phyloP scores from a whole-genome alignment of 2,329 filamentous ascomycete species.

The Aspergillus sp. region DNA sequence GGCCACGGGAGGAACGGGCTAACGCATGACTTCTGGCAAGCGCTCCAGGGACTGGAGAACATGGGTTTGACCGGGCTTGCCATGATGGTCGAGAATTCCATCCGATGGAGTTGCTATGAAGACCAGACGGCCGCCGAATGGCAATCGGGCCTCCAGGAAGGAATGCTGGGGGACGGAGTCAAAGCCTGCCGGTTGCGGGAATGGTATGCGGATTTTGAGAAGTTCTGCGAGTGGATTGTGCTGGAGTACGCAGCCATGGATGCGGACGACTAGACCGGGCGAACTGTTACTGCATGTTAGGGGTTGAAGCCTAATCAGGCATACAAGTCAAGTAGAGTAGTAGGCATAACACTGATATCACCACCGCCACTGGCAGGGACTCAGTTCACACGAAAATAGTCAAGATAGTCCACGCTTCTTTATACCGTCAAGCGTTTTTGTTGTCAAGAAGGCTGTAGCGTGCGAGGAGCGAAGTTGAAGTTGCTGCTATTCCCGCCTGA shows the following conservation, averaged over 20 bases:
- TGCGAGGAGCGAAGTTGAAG: too few species aligned
- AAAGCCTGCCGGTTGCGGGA: conserved; percentile 65
- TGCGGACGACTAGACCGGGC: conserved; percentile 30
- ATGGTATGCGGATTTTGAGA: conserved; percentile 77
- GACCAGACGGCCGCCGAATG: conserved; percentile 64
- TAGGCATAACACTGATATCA: not conserved
- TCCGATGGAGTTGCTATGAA: conserved; percentile 82
- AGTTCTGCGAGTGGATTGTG: conserved; percentile 84
- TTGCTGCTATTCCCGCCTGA: conserved; percentile 12
- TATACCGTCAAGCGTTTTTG: too few species aligned
- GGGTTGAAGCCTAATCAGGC: too few species aligned
- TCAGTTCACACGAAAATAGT: too few species aligned
- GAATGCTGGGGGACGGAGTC: conserved; percentile 59
- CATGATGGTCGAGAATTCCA: conserved; percentile 81
- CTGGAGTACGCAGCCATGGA: conserved; percentile 56
- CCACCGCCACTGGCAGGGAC: not conserved
- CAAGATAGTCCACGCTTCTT: too few species aligned
- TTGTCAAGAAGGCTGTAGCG: too few species aligned
- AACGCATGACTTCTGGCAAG: conserved; percentile 92
- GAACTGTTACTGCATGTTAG: too few species aligned
- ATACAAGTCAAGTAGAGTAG: too few species aligned
- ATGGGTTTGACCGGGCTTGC: conserved; percentile 79
- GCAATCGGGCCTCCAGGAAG: conserved; percentile 62
- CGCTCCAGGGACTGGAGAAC: conserved; percentile 83
- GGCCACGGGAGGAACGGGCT: conserved; percentile 73